phyloP scores from a whole-genome alignment of 2,329 filamentous ascomycete species.

The Aureobasidium subglaciale region DNA sequence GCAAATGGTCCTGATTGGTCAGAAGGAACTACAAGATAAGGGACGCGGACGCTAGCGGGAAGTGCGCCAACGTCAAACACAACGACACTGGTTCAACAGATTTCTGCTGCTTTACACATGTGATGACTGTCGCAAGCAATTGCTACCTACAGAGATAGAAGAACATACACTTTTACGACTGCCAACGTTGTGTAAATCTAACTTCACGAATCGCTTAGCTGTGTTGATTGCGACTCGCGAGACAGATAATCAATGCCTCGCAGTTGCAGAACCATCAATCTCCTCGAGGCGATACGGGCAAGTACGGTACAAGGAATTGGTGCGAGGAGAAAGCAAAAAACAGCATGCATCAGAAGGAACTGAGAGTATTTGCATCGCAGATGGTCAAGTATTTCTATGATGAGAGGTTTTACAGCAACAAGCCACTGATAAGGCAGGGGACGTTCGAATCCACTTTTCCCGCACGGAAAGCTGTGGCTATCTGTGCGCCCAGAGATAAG shows the following conservation, averaged over 20 bases:
- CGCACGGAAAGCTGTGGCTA: neutral
- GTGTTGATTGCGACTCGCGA: neutral
- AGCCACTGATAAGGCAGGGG: conserved; percentile 15
- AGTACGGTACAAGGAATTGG: neutral
- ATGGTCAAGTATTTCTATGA: conserved; percentile 13
- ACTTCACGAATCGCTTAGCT: neutral
- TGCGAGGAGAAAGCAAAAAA: conserved; percentile 8
- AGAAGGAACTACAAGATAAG: conserved; percentile 1
- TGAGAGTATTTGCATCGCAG: neutral
- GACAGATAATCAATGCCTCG: neutral
- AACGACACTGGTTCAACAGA: conserved; percentile 15
- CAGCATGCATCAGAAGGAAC: neutral
- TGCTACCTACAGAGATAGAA: neutral
- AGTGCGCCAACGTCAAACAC: conserved; percentile 13
- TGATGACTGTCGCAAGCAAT: conserved; percentile 8
- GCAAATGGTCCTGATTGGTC: conserved; percentile 3
- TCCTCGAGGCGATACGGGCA: neutral
- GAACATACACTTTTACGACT: neutral
- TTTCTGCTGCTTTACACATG: conserved; percentile 4
- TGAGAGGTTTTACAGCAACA: conserved; percentile 2
- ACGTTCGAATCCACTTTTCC: conserved; percentile 1
- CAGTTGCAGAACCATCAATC: neutral
- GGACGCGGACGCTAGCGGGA: conserved; percentile 9
- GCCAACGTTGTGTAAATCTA: neutral
- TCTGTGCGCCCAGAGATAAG: conserved; percentile 15